Conservation (phyloP, 495 filamentous ascomycete species). For the Platismatia glauca region DNA sequence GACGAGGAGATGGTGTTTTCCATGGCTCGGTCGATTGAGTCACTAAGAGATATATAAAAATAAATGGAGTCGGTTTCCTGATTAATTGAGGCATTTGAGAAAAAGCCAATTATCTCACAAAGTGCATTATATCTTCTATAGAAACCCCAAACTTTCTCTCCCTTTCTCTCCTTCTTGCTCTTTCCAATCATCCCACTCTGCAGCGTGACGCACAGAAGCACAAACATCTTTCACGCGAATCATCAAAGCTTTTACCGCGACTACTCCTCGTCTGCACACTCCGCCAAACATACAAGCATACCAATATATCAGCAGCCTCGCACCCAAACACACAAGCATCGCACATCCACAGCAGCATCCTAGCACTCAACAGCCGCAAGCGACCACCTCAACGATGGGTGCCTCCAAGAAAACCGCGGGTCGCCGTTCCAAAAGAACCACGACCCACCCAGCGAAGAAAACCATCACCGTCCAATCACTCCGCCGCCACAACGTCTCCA, state of each 20-base stretch:
- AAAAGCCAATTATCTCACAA: not conserved
- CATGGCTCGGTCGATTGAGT: constrained; percentile 42
- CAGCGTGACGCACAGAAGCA: not conserved
- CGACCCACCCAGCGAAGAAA: not conserved
- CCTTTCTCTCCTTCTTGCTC: not conserved
- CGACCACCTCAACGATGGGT: not conserved
- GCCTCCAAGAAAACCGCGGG: not conserved
- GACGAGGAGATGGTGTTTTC: constrained; percentile 62
- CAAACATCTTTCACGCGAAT: not conserved
- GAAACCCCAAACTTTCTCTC: not conserved
- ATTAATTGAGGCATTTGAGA: not conserved
- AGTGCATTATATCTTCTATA: not conserved
- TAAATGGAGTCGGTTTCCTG: not conserved
- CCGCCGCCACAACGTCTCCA: not conserved
- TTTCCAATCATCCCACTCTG: not conserved
- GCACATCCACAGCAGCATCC: not conserved
- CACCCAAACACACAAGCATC: not conserved
- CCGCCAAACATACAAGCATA: not conserved
- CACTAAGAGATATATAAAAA: constrained; percentile 3
- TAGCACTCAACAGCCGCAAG: not conserved
- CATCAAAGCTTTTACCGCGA: not conserved
- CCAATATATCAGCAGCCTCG: not conserved
- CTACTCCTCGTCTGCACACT: not conserved
- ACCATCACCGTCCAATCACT: not conserved
- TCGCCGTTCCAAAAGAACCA: not conserved